Base-by-base conservation (phyloP, 2,329 filamentous ascomycete genomes). In the Neoarthrinium moseri region DNA sequence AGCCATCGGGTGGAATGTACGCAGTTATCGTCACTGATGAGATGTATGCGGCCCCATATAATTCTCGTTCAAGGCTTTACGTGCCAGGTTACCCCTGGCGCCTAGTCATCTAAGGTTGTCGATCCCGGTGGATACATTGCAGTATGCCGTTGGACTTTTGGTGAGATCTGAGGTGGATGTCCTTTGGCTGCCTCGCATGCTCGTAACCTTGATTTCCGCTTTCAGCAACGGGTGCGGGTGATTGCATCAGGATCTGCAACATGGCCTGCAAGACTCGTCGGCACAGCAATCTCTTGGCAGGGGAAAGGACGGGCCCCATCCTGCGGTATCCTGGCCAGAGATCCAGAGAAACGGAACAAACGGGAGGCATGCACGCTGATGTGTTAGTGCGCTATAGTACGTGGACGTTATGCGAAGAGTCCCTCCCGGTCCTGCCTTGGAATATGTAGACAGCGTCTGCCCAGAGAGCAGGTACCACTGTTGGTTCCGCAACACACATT, bases 221-320 rank as follows among this genome's bases (percentile, higher is more conserved):
- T 52, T 52, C 23, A 48, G 56, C 51, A 43, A 54, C 56, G 54
- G 37, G 47, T 50, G 50, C 49, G 45, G 49, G 43, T 41, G 47
- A 52, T 54, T 53, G 34, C 49, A 45, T 51, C 43, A 41, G 41
- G 58, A 59, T 61, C 57, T 57, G 57, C 55, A 53, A 52, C 54
- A 52, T 47, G 32, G 45, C 49, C 34, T 49, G 45, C 47, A 52
- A 52, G 45, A 45, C 45, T 50, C 44, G 43, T 41, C 36, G 43
- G 23, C 43, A 48, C 43, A 24, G 20, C 41, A 40, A 51, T 44
- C 42, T 52, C 53, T 53, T 58, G 50, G 53, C 51, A 56, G 54
- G 50, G 49, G 51, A 46, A 52, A 49, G 26, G 22, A 26, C 17
- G 36, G 45, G 21, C 21, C 22, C 32, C 23, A 39, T 29, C 20